Percentiles rank a stretch among this genome's conserved stretches.
phyloP scores from a whole-genome alignment of 2,329 filamentous ascomycete species.

The Xylariaceae sp. region DNA sequence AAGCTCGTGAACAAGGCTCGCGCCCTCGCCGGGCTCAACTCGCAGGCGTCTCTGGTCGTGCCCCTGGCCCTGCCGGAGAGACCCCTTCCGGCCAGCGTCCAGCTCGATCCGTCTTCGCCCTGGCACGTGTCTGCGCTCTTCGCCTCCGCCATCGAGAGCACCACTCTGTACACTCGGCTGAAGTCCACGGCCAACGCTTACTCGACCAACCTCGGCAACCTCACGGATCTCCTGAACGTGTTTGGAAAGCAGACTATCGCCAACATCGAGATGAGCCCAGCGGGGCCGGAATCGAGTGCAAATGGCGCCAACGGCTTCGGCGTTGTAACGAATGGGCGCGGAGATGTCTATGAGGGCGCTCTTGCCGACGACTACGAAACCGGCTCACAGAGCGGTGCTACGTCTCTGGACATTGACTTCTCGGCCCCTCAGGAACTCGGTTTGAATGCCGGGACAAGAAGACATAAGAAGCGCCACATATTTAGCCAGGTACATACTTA shows the following conservation, averaged over 20 bases:
- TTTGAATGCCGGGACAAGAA: slow-evolving; percentile 13
- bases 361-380: slow-evolving; percentile 20
- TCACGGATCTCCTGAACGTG: slow-evolving; percentile 62
- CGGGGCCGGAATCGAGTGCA: slow-evolving; percentile 24
- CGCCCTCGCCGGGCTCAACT: slow-evolving; percentile 59
- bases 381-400: slow-evolving; percentile 20
- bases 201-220: slow-evolving; percentile 48
- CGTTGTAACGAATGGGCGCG: slow-evolving; percentile 18
- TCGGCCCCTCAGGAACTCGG: slow-evolving; percentile 31
- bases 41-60: slow-evolving; percentile 68
- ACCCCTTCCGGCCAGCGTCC: slow-evolving; percentile 48
- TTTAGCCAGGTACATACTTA: slow-evolving; percentile 35
- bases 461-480: slow-evolving; percentile 25
- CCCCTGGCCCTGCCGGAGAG: slow-evolving; percentile 61
- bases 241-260: slow-evolving; percentile 76
- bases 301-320: slow-evolving; percentile 14
- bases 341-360: slow-evolving; percentile 24
- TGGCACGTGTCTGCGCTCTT: slow-evolving; percentile 81
- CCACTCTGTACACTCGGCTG: slow-evolving; percentile 69
- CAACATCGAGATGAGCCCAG: slow-evolving; percentile 61
- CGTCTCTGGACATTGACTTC: slow-evolving; percentile 32
- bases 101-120: slow-evolving; percentile 53
- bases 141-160: slow-evolving; percentile 67
- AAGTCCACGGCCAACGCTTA: slow-evolving; percentile 33
- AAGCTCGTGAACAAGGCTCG: slow-evolving; percentile 68